A percentile compares a stretch with the other conserved stretches of the same genome.
Evolutionary conservation across 2,329 filamentous ascomycete species (phyloP).

Genomic region (Claviceps paspali): DNA sequence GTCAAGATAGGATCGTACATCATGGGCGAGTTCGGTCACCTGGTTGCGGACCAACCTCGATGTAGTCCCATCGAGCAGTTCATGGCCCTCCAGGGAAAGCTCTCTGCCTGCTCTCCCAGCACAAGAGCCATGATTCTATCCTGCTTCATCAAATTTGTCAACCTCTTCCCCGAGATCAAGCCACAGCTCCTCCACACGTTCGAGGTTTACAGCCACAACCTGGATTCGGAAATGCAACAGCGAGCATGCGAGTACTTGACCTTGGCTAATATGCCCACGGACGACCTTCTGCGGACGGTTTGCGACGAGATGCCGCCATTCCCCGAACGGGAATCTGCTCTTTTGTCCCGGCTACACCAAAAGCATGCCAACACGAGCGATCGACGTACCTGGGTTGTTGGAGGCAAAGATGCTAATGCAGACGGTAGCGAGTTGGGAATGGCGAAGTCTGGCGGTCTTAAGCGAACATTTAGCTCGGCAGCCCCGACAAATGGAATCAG

Average conservation of each 20-base stretch:
- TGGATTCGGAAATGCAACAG: conserved; percentile 92
- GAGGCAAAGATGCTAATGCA: conserved; percentile 82
- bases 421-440: conserved; percentile 68
- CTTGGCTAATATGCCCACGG: conserved; percentile 69
- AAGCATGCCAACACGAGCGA: conserved; percentile 88
- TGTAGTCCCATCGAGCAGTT: conserved; percentile 98
- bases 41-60: conserved; percentile 81
- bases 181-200: conserved; percentile 86
- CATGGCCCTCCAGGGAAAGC: conserved; percentile 77
- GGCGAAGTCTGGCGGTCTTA: conserved; percentile 66
- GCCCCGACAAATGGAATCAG: conserved; percentile 31
- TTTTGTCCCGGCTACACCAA: conserved; percentile 84
- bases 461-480: conserved; percentile 64
- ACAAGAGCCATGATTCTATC: conserved; percentile 90
- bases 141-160: conserved; percentile 94
- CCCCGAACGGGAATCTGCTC: conserved; percentile 80
- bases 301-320: conserved; percentile 99
- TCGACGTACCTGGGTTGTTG: conserved; percentile 95
- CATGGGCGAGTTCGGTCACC: conserved; percentile 88
- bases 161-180: conserved; percentile 96
- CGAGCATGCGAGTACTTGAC: conserved; percentile 89
- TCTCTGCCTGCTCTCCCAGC: conserved; percentile 73
- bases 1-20: conserved; percentile 97
- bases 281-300: conserved; percentile 82
- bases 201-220: conserved; percentile 78